Conservation (phyloP, 2,329 filamentous ascomycete species). For the Colletotrichum liaoningense region DNA sequence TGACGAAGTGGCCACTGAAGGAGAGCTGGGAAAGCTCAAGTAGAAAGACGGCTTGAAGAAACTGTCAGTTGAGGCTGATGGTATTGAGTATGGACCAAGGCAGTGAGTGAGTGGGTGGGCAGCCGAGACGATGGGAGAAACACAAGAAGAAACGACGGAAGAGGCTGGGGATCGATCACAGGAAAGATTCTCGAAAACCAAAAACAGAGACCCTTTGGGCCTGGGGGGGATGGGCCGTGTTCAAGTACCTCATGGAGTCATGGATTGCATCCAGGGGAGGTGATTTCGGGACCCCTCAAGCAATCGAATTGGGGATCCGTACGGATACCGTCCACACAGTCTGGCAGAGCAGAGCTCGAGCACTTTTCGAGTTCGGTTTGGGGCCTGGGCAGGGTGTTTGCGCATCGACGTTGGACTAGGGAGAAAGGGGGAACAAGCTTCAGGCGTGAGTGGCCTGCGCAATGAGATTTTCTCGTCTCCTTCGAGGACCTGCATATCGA, state of each 20-base stretch:
- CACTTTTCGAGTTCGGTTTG: constrained; percentile 22
- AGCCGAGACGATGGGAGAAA: constrained; percentile 26
- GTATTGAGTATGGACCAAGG: background rate
- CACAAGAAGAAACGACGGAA: constrained; percentile 25
- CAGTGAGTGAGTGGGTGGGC: background rate
- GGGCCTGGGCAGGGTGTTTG: constrained; percentile 20
- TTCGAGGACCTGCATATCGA: constrained; percentile 25
- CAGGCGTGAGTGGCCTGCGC: constrained; percentile 30
- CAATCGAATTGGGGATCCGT: constrained; percentile 2
- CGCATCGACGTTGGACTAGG: constrained; percentile 34
- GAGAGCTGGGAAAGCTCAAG: constrained; percentile 10
- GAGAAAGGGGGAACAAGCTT: constrained; percentile 36
- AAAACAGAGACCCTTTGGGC: background rate
- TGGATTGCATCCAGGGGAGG: constrained; percentile 10
- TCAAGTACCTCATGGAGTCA: constrained; percentile 24
- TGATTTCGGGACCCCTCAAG: constrained; percentile 7
- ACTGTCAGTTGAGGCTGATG: background rate
- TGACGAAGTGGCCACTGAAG: constrained; percentile 12
- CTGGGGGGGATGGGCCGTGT: constrained; percentile 22
- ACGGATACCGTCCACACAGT: no score
- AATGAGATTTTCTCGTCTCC: constrained; percentile 27
- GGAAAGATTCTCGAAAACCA: constrained; percentile 1
- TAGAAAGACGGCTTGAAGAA: constrained; percentile 10
- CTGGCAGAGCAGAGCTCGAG: constrained; percentile 16
- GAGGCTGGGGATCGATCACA: constrained; percentile 27